These are phyloP conservation scores for Olyra latifolia DNA, from an alignment of 176 grass and related monocot species.

Conservation along the genomic window DNA sequence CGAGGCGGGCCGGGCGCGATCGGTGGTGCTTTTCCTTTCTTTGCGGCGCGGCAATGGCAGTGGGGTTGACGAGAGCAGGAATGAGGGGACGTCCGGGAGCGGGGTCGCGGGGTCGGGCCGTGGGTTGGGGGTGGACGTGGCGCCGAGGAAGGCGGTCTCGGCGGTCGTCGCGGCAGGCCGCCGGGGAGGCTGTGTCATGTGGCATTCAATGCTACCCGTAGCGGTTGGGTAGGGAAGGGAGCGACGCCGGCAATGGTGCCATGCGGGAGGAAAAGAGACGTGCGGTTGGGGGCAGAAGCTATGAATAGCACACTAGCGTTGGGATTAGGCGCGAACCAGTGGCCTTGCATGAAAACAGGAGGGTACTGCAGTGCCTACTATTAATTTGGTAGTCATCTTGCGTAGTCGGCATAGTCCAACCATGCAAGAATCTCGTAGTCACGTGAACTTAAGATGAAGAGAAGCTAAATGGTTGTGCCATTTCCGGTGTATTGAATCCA, in stretches of 20 bases:
- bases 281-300: background rate
- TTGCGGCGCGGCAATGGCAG: constrained; percentile 8
- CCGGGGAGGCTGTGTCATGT: constrained; percentile 63
- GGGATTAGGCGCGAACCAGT: background rate
- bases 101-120: constrained; percentile 8
- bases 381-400: too few relatives aligned
- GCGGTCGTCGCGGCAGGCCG: constrained; percentile 20
- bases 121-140: constrained; percentile 4
- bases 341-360: constrained; percentile 39
- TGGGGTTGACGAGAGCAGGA: background rate
- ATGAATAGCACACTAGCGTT: constrained; percentile 4
- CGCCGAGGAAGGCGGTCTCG: constrained; percentile 32
- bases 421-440: too few relatives aligned
- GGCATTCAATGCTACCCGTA: constrained; percentile 27
- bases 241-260: constrained; percentile 14
- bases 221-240: background rate
- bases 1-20: constrained; percentile 45
- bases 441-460: too few relatives aligned
- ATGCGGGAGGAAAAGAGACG: constrained; percentile 10
- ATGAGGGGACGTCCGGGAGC: constrained; percentile 23
- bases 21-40: constrained; percentile 28
- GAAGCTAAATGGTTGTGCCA: too few relatives aligned
- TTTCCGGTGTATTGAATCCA: too few relatives aligned
- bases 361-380: background rate
- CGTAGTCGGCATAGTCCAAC: too few relatives aligned